Evolutionary conservation across 2,329 filamentous ascomycete species (phyloP), one percentile per base, ranked within the genome.

Genomic region (Fusarium sp.): DNA sequence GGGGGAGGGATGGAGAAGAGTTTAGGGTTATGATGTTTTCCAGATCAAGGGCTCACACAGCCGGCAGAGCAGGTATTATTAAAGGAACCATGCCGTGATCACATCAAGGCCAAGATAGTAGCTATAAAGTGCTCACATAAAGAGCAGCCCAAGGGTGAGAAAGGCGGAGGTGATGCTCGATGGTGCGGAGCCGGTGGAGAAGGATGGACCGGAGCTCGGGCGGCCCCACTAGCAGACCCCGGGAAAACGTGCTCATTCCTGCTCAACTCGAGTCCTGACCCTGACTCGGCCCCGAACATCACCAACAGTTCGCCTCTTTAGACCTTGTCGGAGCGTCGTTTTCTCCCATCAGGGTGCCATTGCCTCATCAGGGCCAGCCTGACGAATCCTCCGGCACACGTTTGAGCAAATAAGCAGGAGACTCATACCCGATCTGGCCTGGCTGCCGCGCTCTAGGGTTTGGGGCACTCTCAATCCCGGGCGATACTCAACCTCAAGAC

Each of bases 181-280:
- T 30, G 15, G 4, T 60, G 57, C 62, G 51, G 65, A 60, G 62
- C 63, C 57, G 55, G 47, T 63, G 59, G 53, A 50, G 57, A 15
- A 30, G 31, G 15, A 37, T 48, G 62, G 43, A 58, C 60, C 54
- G 51, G 62, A 30, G 41, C 50, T 50, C n/a, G 46, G 54, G 31
- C 44, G 57, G 57, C 58, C 60, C 67, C 71, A 63, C 57, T 6
- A n/a, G 39, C 31, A 56, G 51, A 73, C 54, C 75, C 72, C 68
- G 40, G 70, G 65, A 77, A 80, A 79, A 80, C 75, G 68, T 80
- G 79, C 79, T 80, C 79, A 80, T 79, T 78, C 57, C 60, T 80
- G 79, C 79, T 80, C 79, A 79, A 66, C 65, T 70, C 46, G 28
- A 63, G 23, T 28, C 40, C 12, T 15, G 8, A 43, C 39, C 7